Evolutionary conservation across 257 asterid species (phyloP).

Genomic region (Anisodus tanguticus): DNA sequence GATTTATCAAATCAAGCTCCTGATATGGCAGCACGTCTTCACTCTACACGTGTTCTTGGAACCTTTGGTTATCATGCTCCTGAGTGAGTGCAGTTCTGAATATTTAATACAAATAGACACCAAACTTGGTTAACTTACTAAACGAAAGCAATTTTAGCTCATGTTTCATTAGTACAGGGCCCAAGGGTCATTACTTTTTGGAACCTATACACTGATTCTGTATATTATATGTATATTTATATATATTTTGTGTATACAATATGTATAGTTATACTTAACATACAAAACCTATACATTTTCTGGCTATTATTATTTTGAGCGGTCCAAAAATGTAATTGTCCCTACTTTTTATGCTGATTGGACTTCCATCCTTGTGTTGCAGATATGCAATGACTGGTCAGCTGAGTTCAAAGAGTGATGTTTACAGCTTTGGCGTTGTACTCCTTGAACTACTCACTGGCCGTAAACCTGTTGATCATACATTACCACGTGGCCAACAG

Average conservation of each 20-base stretch:
- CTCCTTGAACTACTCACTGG: constrained; percentile 82
- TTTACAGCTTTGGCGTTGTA: constrained; percentile 44
- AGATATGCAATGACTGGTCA: constrained; percentile 92
- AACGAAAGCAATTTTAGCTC: not conserved
- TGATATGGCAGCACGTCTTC: constrained; percentile 82
- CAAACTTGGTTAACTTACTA: not conserved
- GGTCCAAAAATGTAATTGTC: no score
- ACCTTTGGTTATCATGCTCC: constrained; percentile 91
- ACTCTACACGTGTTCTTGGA: constrained; percentile 86
- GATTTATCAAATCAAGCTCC: constrained; percentile 86
- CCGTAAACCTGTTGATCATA: constrained; percentile 80
- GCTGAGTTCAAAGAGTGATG: constrained; percentile 72
- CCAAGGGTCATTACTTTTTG: not conserved
- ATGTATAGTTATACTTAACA: no score
- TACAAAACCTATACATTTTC: no score
- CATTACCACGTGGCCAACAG: constrained; percentile 80
- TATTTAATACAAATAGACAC: not conserved
- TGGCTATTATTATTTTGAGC: no score
- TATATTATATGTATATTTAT: no score
- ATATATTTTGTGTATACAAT: no score
- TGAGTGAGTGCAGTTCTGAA: constrained; percentile 52
- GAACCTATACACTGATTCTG: no score
- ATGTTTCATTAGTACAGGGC: not conserved
- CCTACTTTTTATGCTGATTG: constrained; percentile 6
- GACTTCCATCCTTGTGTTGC: constrained; percentile 22